Base-by-base conservation (phyloP, 2,329 filamentous ascomycete genomes). In the Epichloe festucae region DNA sequence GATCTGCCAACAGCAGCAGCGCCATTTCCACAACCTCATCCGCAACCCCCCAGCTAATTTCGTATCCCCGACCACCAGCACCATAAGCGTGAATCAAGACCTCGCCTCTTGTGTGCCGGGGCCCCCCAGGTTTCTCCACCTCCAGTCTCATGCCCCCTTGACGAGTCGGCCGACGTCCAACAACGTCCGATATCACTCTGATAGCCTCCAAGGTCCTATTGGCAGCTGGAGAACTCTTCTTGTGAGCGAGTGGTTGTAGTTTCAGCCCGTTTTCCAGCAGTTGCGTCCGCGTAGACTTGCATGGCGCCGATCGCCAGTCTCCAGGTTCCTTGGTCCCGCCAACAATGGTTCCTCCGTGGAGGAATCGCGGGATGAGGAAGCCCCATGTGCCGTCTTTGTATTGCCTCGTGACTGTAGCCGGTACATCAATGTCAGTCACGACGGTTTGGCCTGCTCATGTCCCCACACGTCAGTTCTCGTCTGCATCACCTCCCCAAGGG, bases 311-410 rank as follows among this genome's bases (percentile, higher is more conserved):
- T 43, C 76, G 70, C 56, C 56, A 58, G 36, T 58, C 75, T 52
- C 74, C 66, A 1, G 73, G 71, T 60, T 84, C 75, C 62, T 81
- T 84, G 17, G 80, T 85, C 0, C 81, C 81, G 12, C 81, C 82
- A 35, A 84, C 76, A 42, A 84, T 70, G 0, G 81, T 84, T 2
- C 81, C 81, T 4, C 81, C 81, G 31, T 75, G 68, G 27, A 79
- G 74, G 44, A 75, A 76, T 2, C 82, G 73, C 2, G 81, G 79
- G 31, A 85, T 76, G 49, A 74, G 74, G 58, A 84, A 84, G 2
- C 73, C 73, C 78, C 79, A 82, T 12, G 69, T 72, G 2, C 82
- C 82, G 60, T 85, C 80, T 0, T 71, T 70, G 58, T 79, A 77
- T 57, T 86, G 79, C 27, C 76, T 71, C 3, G 82, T 85, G 19